Conservation (phyloP, 2,329 filamentous ascomycete species). For the Pseudogymnoascus sp. region DNA sequence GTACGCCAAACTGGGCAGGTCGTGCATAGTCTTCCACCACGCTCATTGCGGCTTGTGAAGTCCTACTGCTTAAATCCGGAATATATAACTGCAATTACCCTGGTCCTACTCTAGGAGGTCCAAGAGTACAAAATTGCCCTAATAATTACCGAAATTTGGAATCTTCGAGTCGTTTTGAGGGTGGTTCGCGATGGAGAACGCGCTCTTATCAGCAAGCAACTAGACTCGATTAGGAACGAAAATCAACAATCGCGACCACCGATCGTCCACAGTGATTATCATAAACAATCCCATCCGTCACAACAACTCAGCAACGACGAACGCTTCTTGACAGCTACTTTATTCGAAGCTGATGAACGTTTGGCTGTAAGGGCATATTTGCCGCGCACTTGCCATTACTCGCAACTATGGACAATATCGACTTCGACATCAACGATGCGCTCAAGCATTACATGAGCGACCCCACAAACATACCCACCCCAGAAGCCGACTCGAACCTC, state of each 20-base stretch:
- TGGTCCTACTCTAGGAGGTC: background rate
- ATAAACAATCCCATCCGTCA: conserved; percentile 7
- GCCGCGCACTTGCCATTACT: conserved; percentile 11
- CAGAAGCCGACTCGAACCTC: conserved; percentile 75
- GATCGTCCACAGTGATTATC: background rate
- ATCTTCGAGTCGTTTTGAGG: background rate
- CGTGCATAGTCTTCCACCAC: background rate
- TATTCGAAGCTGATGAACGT: background rate
- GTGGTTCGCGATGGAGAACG: conserved; percentile 6
- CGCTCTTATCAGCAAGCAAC: background rate
- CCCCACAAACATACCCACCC: conserved; percentile 70
- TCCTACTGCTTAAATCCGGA: background rate
- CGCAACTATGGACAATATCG: conserved; percentile 59
- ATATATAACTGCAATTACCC: background rate
- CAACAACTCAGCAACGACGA: conserved; percentile 2
- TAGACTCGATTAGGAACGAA: conserved; percentile 7
- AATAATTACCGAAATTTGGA: background rate
- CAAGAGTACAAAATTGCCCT: background rate
- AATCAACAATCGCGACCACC: conserved; percentile 10
- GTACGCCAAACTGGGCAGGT: conserved; percentile 1
- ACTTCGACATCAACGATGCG: conserved; percentile 93
- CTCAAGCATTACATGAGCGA: conserved; percentile 97
- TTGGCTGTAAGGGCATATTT: background rate
- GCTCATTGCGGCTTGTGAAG: background rate
- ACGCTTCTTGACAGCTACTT: background rate